Conservation (phyloP, 169 alveolate genomes). For the Theileria equi region DNA sequence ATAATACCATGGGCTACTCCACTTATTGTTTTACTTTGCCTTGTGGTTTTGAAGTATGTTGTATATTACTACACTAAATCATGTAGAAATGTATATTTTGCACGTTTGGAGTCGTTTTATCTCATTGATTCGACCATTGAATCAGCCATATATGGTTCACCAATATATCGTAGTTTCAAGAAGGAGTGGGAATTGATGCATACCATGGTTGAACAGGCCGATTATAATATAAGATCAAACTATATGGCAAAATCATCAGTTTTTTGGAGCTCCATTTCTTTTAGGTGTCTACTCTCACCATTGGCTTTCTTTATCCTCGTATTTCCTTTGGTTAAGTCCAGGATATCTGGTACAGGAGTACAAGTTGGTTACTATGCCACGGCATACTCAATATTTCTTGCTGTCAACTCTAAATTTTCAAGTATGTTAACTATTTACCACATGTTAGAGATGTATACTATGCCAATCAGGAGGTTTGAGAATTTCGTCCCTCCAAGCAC, state of each 20-base stretch:
- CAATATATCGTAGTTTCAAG: slow-evolving; percentile 39
- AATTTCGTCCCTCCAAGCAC: neutral
- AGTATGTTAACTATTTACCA: neutral
- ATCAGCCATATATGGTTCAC: slow-evolving; percentile 36
- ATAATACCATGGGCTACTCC: slow-evolving; percentile 22
- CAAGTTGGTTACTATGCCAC: slow-evolving; percentile 5
- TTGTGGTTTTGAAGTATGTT: neutral
- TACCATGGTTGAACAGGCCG: slow-evolving; percentile 1
- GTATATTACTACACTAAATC: neutral
- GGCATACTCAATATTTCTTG: neutral
- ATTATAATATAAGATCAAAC: neutral
- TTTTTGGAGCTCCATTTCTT: neutral
- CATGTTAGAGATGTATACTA: neutral
- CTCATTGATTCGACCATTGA: slow-evolving; percentile 18
- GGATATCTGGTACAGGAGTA: neutral
- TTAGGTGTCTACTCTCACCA: neutral
- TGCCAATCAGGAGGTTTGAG: neutral
- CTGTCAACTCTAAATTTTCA: neutral
- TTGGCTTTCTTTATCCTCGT: neutral
- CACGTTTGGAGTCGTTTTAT: slow-evolving; percentile 19
- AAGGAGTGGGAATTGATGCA: slow-evolving; percentile 28
- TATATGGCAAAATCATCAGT: neutral
- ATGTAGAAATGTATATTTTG: slow-evolving; percentile 11
- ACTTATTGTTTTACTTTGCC: neutral
- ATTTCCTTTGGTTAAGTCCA: neutral